Percentiles rank a stretch among this genome's conserved stretches.
phyloP scores from a whole-genome alignment of 805 yeast species.

The Metschnikowia drakensbergensis region DNA sequence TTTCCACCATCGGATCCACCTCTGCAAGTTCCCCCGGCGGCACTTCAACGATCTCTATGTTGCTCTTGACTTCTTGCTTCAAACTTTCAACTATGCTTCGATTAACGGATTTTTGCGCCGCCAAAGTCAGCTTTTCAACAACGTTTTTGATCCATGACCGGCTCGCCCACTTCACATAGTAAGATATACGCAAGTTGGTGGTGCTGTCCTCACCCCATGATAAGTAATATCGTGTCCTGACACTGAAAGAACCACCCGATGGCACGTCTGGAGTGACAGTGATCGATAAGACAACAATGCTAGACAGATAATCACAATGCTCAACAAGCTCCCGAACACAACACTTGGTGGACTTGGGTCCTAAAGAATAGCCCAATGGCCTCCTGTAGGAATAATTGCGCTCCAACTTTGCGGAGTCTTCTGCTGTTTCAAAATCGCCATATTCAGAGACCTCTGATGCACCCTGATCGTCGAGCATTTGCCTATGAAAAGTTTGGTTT shows the following conservation, averaged over 20 bases:
- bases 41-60: conserved; percentile 6
- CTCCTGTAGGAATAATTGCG: conserved; percentile 58
- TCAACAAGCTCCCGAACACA: conserved; percentile 57
- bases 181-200: conserved; percentile 63
- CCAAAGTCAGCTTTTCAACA: conserved; percentile 68
- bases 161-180: conserved; percentile 83
- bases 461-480: conserved; percentile 54
- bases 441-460: conserved; percentile 54
- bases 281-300: conserved; percentile 48
- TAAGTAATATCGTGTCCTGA: conserved; percentile 65
- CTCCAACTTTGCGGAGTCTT: conserved; percentile 29
- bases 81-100: conserved; percentile 47
- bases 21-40: neutral
- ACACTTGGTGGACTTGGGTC: conserved; percentile 74
- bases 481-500: conserved; percentile 43
- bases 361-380: conserved; percentile 65
- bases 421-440: conserved; percentile 10
- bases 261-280: conserved; percentile 81
- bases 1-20: neutral
- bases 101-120: conserved; percentile 67
- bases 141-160: conserved; percentile 77
- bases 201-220: conserved; percentile 69
- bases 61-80: conserved; percentile 30
- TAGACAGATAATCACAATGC: conserved; percentile 45
- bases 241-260: conserved; percentile 77